These are phyloP conservation scores for Avena sativa DNA, from an alignment of 176 grass and related monocot species.

Conservation along the genomic window DNA sequence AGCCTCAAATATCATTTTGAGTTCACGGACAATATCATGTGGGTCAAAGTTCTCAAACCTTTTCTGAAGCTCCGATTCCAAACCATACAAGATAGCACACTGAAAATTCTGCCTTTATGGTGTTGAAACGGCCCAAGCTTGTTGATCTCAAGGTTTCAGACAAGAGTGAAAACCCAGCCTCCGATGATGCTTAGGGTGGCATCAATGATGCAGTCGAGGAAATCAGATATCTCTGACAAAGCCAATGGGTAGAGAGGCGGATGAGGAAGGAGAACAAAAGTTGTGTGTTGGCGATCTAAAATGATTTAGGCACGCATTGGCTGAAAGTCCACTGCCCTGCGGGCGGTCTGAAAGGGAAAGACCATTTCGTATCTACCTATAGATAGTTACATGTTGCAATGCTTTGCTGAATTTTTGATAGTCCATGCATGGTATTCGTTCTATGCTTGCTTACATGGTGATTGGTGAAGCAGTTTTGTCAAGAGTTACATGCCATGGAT, in stretches of 20 bases:
- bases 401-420: not conserved
- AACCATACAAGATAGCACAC: too few species aligned
- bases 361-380: not conserved
- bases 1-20: too few species aligned
- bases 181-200: not conserved
- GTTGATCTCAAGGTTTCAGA: constrained; percentile 12
- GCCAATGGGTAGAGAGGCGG: not conserved
- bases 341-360: not conserved
- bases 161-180: not conserved
- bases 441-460: not conserved
- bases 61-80: too few species aligned
- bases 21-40: too few species aligned
- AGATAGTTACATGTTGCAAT: not conserved
- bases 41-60: too few species aligned
- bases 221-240: constrained; percentile 9
- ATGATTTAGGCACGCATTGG: too few species aligned
- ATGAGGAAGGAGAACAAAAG: not conserved
- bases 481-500: not conserved
- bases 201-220: not conserved
- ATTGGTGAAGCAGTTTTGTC: not conserved
- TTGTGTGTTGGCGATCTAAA: not conserved
- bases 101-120: not conserved
- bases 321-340: not conserved
- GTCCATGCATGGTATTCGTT: not conserved
- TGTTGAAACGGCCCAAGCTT: not conserved